phyloP scores from a whole-genome alignment of 345 rosid species.

The Turritis glabra region DNA sequence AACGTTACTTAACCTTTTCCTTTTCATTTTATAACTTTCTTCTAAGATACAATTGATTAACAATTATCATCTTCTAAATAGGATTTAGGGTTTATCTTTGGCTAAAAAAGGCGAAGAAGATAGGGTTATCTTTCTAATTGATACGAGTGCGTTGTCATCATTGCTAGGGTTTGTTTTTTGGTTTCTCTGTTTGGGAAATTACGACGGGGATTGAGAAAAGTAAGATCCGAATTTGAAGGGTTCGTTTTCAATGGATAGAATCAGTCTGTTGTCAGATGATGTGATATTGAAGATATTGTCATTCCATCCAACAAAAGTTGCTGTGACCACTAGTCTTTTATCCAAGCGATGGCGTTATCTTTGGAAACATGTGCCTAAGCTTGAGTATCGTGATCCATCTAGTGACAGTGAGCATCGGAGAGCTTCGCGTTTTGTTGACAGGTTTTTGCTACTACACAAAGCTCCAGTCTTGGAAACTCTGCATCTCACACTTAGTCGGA shows the following conservation, averaged over 20 bases:
- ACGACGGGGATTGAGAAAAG: no score
- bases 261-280: conserved; percentile 14
- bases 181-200: no score
- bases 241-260: conserved; percentile 6
- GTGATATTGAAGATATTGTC: conserved; percentile 14
- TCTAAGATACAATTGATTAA: no score
- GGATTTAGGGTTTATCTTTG: no score
- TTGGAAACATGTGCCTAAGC: conserved; percentile 19
- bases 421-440: conserved; percentile 5
- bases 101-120: no score
- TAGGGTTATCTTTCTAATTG: no score
- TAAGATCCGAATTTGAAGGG: background rate
- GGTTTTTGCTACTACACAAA: conserved; percentile 7
- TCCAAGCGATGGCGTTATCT: conserved; percentile 18
- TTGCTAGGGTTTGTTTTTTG: no score
- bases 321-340: conserved; percentile 20
- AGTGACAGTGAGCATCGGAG: background rate
- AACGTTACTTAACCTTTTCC: no score
- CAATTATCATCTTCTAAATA: no score
- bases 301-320: background rate
- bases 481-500: background rate
- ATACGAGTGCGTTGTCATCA: no score
- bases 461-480: background rate
- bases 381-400: background rate
- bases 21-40: no score